Conservation (phyloP, 2,329 filamentous ascomycete species). For the Paecilomyces formosus region DNA sequence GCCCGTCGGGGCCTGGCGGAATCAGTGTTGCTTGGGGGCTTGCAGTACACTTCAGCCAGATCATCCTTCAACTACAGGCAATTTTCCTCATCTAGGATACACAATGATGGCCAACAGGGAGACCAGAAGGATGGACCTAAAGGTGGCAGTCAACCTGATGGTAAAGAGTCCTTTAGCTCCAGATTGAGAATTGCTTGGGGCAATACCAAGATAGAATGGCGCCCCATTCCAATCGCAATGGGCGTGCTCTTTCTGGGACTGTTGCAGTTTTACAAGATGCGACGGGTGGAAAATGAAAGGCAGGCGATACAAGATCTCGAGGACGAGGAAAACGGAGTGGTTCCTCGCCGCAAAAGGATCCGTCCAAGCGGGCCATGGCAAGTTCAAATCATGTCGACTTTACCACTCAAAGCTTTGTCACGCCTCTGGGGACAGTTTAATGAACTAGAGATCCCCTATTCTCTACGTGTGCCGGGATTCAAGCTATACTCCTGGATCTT, state of each 20-base stretch:
- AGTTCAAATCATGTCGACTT: constrained; percentile 86
- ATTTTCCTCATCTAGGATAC: constrained; percentile 35
- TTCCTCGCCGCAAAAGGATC: constrained; percentile 54
- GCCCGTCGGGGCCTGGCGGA: constrained; percentile 11
- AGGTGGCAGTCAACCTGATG: constrained; percentile 29
- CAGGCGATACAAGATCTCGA: constrained; percentile 40
- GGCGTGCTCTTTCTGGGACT: constrained; percentile 78
- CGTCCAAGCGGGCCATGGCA: constrained; percentile 85
- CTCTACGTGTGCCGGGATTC: constrained; percentile 80
- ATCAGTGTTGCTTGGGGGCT: constrained; percentile 23
- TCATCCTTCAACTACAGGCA: constrained; percentile 5
- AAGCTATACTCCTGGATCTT: constrained; percentile 86
- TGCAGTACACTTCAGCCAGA: constrained; percentile 21
- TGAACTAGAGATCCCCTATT: constrained; percentile 79
- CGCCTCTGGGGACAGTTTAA: constrained; percentile 88
- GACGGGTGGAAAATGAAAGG: constrained; percentile 40
- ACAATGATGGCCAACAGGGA: constrained; percentile 10
- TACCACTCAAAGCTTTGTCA: constrained; percentile 85
- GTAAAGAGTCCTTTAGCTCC: constrained; percentile 49
- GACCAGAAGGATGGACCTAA: constrained; percentile 26
- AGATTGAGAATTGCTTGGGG: constrained; percentile 52
- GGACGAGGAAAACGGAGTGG: constrained; percentile 26
- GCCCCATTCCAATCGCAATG: constrained; percentile 78
- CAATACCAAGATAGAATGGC: constrained; percentile 71
- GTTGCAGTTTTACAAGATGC: constrained; percentile 75